These are phyloP conservation scores for Pisolithus orientalis DNA, from an alignment of 768 basidiomycete species.

Conservation along the genomic window DNA sequence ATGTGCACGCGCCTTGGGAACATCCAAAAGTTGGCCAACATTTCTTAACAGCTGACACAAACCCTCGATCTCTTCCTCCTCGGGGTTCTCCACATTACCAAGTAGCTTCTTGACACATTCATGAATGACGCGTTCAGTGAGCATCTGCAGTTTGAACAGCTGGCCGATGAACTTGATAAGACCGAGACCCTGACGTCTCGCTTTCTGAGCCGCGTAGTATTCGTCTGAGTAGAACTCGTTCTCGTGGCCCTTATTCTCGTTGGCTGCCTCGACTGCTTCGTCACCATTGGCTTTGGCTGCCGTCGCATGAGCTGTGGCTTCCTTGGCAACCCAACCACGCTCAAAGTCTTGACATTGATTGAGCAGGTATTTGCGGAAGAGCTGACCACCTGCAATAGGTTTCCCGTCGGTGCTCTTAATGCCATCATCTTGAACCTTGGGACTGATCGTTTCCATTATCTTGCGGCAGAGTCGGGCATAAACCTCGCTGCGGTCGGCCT, in stretches of 20 bases:
- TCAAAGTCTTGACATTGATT: constrained; percentile 98
- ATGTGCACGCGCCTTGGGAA: constrained; percentile 70
- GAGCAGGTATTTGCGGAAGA: constrained; percentile 95
- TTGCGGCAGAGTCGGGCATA: constrained; percentile 92
- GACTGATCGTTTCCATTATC: constrained; percentile 91
- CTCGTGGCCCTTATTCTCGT: constrained; percentile 51
- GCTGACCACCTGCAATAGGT: constrained; percentile 86
- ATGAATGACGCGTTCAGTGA: constrained; percentile 97
- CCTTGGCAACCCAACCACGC: constrained; percentile 88
- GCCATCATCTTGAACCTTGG: constrained; percentile 82
- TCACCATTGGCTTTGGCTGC: constrained; percentile 83
- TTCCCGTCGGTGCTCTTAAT: constrained; percentile 78
- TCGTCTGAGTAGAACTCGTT: constrained; percentile 87
- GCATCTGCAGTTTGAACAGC: constrained; percentile 97
- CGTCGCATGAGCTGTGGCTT: constrained; percentile 81
- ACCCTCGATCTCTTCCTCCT: constrained; percentile 97
- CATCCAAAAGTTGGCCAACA: constrained; percentile 80
- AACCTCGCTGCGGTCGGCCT: constrained; percentile 95
- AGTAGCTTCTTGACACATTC: constrained; percentile 96
- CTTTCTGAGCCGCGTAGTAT: constrained; percentile 94
- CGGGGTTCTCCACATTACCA: constrained; percentile 88
- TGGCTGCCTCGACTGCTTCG: constrained; percentile 65
- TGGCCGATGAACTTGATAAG: constrained; percentile 98
- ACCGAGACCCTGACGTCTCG: constrained; percentile 94
- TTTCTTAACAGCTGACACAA: constrained; percentile 90